Evolutionary conservation across 202 grass and related monocot species (phyloP).

Genomic region (Hordeum pubiflorum): DNA sequence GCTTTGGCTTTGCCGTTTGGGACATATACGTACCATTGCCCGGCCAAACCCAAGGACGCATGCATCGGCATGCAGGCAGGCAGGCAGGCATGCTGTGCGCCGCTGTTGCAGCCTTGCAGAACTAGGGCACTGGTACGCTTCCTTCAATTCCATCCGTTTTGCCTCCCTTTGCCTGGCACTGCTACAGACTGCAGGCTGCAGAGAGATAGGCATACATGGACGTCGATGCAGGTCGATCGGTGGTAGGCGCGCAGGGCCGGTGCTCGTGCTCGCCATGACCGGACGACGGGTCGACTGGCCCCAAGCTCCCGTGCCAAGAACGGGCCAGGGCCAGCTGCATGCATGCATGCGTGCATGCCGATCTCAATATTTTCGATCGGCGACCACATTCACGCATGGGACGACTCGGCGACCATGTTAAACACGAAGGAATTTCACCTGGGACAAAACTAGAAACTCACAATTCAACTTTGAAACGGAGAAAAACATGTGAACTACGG

Average conservation of each 20-base stretch:
- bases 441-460: too few relatives aligned
- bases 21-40: neutral
- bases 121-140: too few relatives aligned
- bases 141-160: constrained; percentile 1
- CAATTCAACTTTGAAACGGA: too few relatives aligned
- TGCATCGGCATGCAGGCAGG: neutral
- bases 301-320: neutral
- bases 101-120: neutral
- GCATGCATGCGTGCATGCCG: too few relatives aligned
- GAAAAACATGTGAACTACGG: too few relatives aligned
- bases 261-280: neutral
- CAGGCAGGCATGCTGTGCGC: neutral
- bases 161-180: neutral
- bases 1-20: neutral
- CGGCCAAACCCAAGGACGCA: neutral
- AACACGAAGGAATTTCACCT: too few relatives aligned
- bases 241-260: too few relatives aligned
- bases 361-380: too few relatives aligned
- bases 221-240: too few relatives aligned
- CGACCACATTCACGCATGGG: too few relatives aligned
- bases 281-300: neutral
- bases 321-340: too few relatives aligned
- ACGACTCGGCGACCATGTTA: too few relatives aligned
- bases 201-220: neutral
- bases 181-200: neutral